Conservation (phyloP, 345 rosid genomes). For the Eucalyptus sp. region DNA sequence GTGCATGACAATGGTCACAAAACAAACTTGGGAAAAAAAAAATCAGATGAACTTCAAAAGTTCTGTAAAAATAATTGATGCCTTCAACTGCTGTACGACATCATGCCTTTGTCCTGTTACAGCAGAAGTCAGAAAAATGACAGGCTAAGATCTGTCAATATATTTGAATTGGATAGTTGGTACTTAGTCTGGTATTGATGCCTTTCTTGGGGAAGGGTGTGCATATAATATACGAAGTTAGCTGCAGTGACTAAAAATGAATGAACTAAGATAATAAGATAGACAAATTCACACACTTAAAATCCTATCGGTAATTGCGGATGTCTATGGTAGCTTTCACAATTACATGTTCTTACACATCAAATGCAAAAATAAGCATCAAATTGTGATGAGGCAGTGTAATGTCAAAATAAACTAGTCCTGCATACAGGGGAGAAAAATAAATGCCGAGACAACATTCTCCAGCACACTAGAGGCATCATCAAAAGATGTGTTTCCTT, state of each 20-base stretch:
- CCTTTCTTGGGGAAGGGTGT: background rate
- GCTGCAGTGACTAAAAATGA: background rate
- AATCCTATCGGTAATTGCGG: background rate
- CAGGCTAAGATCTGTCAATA: background rate
- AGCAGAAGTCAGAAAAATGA: background rate
- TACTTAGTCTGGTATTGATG: background rate
- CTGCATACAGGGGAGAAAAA: background rate
- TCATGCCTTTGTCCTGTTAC: background rate
- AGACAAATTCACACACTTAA: background rate
- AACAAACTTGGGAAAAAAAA: background rate
- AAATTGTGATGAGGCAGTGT: background rate
- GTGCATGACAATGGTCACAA: background rate
- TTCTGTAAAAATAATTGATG: background rate
- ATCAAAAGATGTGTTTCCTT: background rate
- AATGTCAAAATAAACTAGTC: background rate
- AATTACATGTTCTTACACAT: background rate
- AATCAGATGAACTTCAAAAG: background rate
- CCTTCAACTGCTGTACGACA: background rate
- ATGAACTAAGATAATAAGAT: background rate
- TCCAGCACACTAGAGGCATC: background rate
- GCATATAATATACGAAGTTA: background rate
- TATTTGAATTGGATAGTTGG: background rate
- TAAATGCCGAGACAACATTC: background rate
- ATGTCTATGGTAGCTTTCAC: background rate
- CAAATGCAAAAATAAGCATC: background rate